Conservation (phyloP, 108 stramenopile genomes). For the Pseudonitzschia multiseries region DNA sequence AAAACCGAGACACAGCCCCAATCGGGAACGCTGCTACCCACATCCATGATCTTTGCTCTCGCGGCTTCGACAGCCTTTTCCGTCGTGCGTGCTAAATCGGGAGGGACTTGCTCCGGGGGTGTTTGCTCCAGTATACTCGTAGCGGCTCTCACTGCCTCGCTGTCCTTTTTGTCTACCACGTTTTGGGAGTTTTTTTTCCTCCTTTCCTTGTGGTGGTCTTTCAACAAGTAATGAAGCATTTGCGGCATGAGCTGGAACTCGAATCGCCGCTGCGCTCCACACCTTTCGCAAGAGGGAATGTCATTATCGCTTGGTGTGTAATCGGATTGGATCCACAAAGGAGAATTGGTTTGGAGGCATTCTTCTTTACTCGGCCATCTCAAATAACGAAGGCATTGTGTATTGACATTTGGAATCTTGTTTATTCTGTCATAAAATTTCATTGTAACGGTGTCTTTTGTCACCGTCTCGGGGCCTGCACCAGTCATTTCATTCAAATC, state of each 20-base stretch:
- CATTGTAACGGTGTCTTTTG: slow-evolving; percentile 67
- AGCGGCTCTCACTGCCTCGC: slow-evolving; percentile 51
- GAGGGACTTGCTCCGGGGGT: slow-evolving; percentile 56
- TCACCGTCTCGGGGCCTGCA: slow-evolving; percentile 45
- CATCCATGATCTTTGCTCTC: slow-evolving; percentile 29
- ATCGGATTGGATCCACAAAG: slow-evolving; percentile 69
- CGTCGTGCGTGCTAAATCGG: slow-evolving; percentile 61
- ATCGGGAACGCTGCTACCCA: slow-evolving; percentile 40
- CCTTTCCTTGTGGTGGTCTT: slow-evolving; percentile 25
- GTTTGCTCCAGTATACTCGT: slow-evolving; percentile 46
- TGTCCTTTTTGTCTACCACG: slow-evolving; percentile 29
- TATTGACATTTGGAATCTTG: slow-evolving; percentile 51
- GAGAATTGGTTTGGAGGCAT: slow-evolving; percentile 24
- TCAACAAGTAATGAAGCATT: slow-evolving; percentile 74
- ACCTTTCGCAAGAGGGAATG: slow-evolving; percentile 61
- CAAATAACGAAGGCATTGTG: slow-evolving; percentile 77
- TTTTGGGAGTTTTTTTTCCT: slow-evolving; percentile 17
- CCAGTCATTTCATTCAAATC: slow-evolving; percentile 76
- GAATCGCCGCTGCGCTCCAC: slow-evolving; percentile 68
- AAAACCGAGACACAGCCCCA: slow-evolving; percentile 82
- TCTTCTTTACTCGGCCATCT: slow-evolving; percentile 51
- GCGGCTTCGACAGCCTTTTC: slow-evolving; percentile 54
- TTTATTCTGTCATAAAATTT: slow-evolving; percentile 71
- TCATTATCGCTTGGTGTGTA: slow-evolving; percentile 39
- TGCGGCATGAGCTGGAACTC: slow-evolving; percentile 90